Evolutionary conservation across 1,284 basidiomycete genomes (phyloP), one percentile per base, ranked within the genome.

Genomic region (Gymnopus androsaceus): DNA sequence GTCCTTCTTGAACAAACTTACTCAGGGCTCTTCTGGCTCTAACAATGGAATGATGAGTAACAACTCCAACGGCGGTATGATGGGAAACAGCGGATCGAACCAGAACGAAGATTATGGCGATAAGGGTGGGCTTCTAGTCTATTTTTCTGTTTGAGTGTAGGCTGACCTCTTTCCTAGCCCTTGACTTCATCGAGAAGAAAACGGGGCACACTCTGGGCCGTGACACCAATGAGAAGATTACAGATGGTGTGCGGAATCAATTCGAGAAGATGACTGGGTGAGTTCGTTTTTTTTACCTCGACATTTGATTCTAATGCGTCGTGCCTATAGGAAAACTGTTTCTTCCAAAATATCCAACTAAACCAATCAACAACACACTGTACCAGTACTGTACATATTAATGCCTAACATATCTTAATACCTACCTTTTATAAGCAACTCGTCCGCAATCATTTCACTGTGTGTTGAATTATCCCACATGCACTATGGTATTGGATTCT

Each of bases 21-120:
- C 17, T 3, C 17, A 11, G 7, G 12, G 12, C 34, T 23, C 14
- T 4, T 25, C 15, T 17, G 37, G 34, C 9, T 37, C 48, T 38
- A n/a, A 23, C 14, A 38, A 50, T 15, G 44, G 44, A 31, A 46
- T 19, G 15, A 46, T n/a, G 8, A 28, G 9, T 6, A 31, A 17
- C 12, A 38, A 8, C 12, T 6, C 12, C 34, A 38, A 37, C 19
- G 34, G 19, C n/a, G 34, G 33, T 15, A 37, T 49, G 47, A 19
- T 14, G 6, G 21, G 17, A n/a, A 42, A 42, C 19, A 49, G 19
- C n/a, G 28, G 28, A 27, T 37, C 48, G 9, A 50, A 50, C 19
- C 48, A 50, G 36, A 37, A 38, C 4, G 48, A 50, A 19, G 48
- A 50, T 28, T 50, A 50, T 25, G 48, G 48, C 28, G 48, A 50